Percentiles rank a stretch among this genome's conserved stretches.
phyloP scores from a whole-genome alignment of 805 yeast species.

The Candida nonsorbophila region DNA sequence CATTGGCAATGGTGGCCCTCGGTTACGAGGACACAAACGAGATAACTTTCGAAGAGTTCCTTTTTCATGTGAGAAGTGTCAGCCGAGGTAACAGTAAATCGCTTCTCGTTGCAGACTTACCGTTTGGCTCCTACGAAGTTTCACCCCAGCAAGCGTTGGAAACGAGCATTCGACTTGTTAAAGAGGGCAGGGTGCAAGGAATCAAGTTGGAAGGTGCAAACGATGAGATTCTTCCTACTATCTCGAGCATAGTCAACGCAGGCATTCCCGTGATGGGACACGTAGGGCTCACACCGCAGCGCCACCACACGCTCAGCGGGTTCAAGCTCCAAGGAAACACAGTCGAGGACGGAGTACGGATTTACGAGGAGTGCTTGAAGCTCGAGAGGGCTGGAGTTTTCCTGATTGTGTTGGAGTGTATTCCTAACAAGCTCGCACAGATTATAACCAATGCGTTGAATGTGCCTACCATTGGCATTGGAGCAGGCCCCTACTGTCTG shows the following conservation, averaged over 20 bases:
- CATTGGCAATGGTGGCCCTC: conserved; percentile 84
- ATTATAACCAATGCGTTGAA: conserved; percentile 53
- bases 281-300: conserved; percentile 89
- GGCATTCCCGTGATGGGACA: conserved; percentile 94
- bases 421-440: conserved; percentile 69
- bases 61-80: conserved; percentile 73
- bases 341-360: conserved; percentile 44
- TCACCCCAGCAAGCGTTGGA: conserved; percentile 58
- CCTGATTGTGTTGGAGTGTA: conserved; percentile 73
- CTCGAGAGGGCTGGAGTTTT: conserved; percentile 76
- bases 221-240: conserved; percentile 45
- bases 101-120: conserved; percentile 76
- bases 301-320: conserved; percentile 75
- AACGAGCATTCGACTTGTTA: conserved; percentile 52
- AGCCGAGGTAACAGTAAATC: conserved; percentile 62
- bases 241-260: conserved; percentile 49
- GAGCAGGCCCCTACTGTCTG: conserved; percentile 79
- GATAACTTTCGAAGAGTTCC: conserved; percentile 71
- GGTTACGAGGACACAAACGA: conserved; percentile 78
- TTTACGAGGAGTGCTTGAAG: conserved; percentile 63
- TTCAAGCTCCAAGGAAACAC: conserved; percentile 80
- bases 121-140: conserved; percentile 80
- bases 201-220: conserved; percentile 83
- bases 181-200: conserved; percentile 55
- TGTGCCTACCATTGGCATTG: conserved; percentile 91